Evolutionary conservation across 768 basidiomycete genomes (phyloP), one percentile per base, ranked within the genome.

Genomic region (Suillus cothurnatus): DNA sequence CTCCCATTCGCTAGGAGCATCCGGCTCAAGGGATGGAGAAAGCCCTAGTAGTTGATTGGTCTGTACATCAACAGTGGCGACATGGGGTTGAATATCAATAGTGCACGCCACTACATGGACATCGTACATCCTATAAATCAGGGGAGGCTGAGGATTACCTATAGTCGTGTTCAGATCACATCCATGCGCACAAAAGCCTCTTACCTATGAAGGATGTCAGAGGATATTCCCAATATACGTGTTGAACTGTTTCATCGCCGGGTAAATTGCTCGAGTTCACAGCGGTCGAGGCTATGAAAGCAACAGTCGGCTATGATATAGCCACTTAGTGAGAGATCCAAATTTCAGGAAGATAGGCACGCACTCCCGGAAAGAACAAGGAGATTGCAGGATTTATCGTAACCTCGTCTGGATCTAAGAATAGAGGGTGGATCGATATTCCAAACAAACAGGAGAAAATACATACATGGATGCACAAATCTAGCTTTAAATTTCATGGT

Each of bases 281-380:
- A 41, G 19, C 32, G 9, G 70, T 65, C 41, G 70, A 69, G 1
- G 64, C 53, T 1, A 69, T 36, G 32, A 71, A 70, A 3, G 64
- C 66, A 0, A 70, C 26, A 19, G 38, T 58, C 9, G 57, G 38
- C 57, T 58, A 39, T 3, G 17, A 58, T 28, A 36, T 4, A 58
- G 17, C 34, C 6, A 21, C 15, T 58, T 26, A 58, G 57, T 3
- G 19, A 58, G 5, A 58, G 9, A 58, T 39, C 5, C 17, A 39
- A 39, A 26, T 21, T 19, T 39, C 53, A 55, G 57, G 36, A 39
- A 58, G 9, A 58, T 58, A 39, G 57, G 2, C 1, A 39, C 21
- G 26, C 39, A 58, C 57, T 58, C 57, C 57, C 12, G 57, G 57
- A 39, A 58, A 58, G 17, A 58, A 58, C 6, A 11, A 39, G 17